A percentile compares a stretch with the other conserved stretches of the same genome.
phyloP scores from a whole-genome alignment of 257 asterid genomes.

The Asclepias syriaca region DNA sequence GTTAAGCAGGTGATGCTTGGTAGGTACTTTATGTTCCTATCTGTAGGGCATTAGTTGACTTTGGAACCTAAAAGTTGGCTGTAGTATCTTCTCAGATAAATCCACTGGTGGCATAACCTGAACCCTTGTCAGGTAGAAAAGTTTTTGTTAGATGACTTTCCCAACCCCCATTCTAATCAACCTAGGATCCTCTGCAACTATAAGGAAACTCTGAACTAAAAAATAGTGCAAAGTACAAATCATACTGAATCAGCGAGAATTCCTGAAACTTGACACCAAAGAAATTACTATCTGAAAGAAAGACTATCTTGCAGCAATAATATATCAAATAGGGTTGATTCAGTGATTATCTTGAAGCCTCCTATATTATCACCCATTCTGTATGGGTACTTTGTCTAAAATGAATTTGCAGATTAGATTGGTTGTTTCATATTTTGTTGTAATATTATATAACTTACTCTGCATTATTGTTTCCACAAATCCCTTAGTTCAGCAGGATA shows the following conservation, averaged over 20 bases:
- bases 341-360: not conserved
- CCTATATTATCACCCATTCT: not conserved
- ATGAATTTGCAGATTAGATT: not conserved
- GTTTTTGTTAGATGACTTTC: too few relatives aligned
- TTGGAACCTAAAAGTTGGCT: too few relatives aligned
- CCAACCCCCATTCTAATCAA: not conserved
- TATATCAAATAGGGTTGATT: not conserved
- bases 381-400: not conserved
- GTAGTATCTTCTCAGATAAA: too few relatives aligned
- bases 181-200: not conserved
- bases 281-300: not conserved
- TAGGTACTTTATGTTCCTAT: too few relatives aligned
- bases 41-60: too few relatives aligned
- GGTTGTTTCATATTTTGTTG: not conserved
- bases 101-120: too few relatives aligned
- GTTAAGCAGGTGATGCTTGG: too few relatives aligned
- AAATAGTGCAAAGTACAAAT: not conserved
- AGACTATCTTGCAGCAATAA: not conserved
- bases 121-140: too few relatives aligned
- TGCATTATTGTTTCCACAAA: not conserved
- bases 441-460: not conserved
- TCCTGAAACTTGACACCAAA: not conserved
- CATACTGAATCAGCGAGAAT: not conserved
- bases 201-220: not conserved
- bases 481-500: slow-evolving; percentile 63